Percentiles rank a stretch among this genome's conserved stretches.
Conservation (phyloP, 2,329 filamentous ascomycete genomes). For the Pseudofabraea citricarpa region DNA sequence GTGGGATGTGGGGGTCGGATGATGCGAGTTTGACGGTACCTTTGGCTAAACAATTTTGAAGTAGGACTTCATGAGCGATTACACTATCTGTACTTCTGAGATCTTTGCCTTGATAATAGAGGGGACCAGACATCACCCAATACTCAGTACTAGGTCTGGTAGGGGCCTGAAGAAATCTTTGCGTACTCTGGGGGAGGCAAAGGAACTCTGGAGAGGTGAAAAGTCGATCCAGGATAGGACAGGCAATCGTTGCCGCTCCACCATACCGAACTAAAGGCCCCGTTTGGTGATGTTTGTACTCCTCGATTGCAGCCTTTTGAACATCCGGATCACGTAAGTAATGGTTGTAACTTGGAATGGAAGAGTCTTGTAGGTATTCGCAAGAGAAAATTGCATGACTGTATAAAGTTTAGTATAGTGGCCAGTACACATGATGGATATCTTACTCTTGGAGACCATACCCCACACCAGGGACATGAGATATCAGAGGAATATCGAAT, state of each 20-base stretch:
- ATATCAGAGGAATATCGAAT: conserved; percentile 6
- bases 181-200: background rate
- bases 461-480: conserved; percentile 11
- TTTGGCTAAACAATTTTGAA: background rate
- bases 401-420: background rate
- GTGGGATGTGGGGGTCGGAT: background rate
- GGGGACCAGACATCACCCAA: conserved; percentile 2
- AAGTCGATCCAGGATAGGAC: background rate
- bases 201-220: background rate
- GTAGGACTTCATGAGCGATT: conserved; percentile 1
- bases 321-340: background rate
- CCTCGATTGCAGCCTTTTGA: background rate
- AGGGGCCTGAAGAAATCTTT: background rate
- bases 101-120: background rate
- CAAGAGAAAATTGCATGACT: conserved; percentile 2
- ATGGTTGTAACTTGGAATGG: conserved; percentile 1
- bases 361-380: background rate
- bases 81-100: background rate
- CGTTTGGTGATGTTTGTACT: background rate
- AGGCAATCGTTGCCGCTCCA: background rate
- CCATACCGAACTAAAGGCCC: background rate
- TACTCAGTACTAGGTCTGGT: background rate
- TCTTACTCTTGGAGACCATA: conserved; percentile 6
- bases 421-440: background rate
- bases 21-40: conserved; percentile 6